Percentiles rank a stretch among this genome's conserved stretches.
phyloP scores from a whole-genome alignment of 2,329 filamentous ascomycete genomes.

The Amauroascus niger region DNA sequence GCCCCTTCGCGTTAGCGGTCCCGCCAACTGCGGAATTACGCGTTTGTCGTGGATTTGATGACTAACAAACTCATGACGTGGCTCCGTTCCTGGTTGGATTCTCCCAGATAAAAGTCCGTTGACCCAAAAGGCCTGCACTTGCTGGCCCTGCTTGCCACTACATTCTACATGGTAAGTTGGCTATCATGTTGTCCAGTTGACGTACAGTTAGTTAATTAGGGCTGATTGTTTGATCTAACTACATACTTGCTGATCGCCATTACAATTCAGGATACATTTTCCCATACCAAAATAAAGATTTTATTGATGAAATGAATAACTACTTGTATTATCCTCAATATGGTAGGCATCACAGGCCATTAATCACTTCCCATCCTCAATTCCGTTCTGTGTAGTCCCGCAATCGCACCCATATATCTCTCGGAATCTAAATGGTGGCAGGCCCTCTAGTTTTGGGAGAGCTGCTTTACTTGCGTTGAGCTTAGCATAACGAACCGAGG shows the following conservation, averaged over 20 bases:
- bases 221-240: too few relatives aligned
- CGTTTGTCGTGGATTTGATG: not conserved
- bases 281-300: not conserved
- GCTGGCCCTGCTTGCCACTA: too few relatives aligned
- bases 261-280: too few relatives aligned
- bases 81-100: not conserved
- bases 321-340: not conserved
- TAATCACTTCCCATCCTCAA: constrained; percentile 5
- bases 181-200: too few relatives aligned
- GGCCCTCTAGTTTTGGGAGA: constrained; percentile 37
- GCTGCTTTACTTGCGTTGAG: constrained; percentile 41
- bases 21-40: too few relatives aligned
- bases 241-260: too few relatives aligned
- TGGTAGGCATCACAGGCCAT: not conserved
- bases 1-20: not conserved
- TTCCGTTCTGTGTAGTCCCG: constrained; percentile 17
- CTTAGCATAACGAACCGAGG: constrained; percentile 64
- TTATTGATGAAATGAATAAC: not conserved
- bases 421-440: constrained; percentile 51
- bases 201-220: too few relatives aligned
- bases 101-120: too few relatives aligned
- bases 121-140: too few relatives aligned
- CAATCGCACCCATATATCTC: constrained; percentile 57
- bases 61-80: not conserved
- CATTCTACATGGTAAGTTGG: too few relatives aligned